Base-by-base conservation (phyloP, 2,329 filamentous ascomycete genomes). In the Drechmeria coniospora region DNA sequence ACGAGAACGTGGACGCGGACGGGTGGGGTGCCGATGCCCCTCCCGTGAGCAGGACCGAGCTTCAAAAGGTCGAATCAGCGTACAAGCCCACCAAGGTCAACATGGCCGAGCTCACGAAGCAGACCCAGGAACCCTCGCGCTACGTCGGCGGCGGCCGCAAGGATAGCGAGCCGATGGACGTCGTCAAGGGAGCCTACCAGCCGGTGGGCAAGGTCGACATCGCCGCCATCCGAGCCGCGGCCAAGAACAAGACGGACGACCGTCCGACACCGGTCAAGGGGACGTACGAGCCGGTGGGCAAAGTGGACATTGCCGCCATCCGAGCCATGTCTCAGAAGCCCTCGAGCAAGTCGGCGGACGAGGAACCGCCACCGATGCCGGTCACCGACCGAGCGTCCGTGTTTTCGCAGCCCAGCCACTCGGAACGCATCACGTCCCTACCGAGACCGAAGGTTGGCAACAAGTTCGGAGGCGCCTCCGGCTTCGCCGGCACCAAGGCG, bases 161-260 rank as follows among this genome's bases (percentile, higher is more conserved):
- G 21, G 55, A 67, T 25, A 61, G 69, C 26, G 50, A 54, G 5
- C 31, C 40, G 19, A 40, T 53, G 15, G 78, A 84, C 46, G 69
- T 94, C 13, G 74, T 95, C 28, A 79, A 59, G 45, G 90, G 90
- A 24, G 78, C 68, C 11, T 98, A 98, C 53, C 83, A 94, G 50
- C 90, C 90, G 13, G 62, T 98, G 42, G 90, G 90, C 31, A 95
- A 94, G 58, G 80, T 98, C n/a, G 86, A 98, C 46, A 95, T 98
- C 54, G 79, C 79, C 15, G 86, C 83, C 21, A 79, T 98, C 40
- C 74, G 90, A 36, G 75, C 64, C 49, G 82, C 68, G 60, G 84
- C 56, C 46, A 75, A 63, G 61, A 75, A 61, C 43, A 63, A 50
- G 53, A 66, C 66, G 25, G 83, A 94, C 45, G 79, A 93, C 40